These are phyloP conservation scores for Yarrowia galli DNA, from an alignment of 1,139 yeast species.

Conservation along the genomic window DNA sequence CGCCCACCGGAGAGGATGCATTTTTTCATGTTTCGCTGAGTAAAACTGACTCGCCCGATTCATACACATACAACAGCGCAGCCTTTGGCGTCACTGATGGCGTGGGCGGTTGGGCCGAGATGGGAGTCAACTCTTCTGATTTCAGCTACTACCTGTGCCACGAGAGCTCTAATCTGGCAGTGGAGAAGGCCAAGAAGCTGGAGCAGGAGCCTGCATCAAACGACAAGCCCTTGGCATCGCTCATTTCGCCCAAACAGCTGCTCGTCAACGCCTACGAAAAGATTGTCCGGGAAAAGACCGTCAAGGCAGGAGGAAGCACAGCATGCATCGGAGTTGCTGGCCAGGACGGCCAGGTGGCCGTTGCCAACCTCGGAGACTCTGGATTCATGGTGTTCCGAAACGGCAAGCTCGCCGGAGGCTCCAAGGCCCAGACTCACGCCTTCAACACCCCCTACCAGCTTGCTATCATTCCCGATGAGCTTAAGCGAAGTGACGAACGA, in stretches of 20 bases:
- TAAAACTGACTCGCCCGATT: conserved; percentile 52
- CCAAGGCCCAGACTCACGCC: conserved; percentile 81
- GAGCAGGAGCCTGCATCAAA: conserved; percentile 26
- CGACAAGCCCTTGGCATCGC: conserved; percentile 33
- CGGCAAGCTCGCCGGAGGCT: conserved; percentile 66
- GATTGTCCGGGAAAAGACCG: conserved; percentile 62
- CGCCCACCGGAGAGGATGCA: conserved; percentile 82
- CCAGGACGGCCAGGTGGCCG: conserved; percentile 61
- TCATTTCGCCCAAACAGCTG: conserved; percentile 58
- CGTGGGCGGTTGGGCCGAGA: conserved; percentile 96
- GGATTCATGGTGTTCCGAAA: conserved; percentile 89
- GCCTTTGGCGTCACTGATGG: conserved; percentile 96
- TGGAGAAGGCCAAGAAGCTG: conserved; percentile 30
- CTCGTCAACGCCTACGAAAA: conserved; percentile 63
- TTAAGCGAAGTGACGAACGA: conserved; percentile 59
- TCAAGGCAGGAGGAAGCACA: conserved; percentile 94
- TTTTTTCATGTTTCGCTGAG: conserved; percentile 58
- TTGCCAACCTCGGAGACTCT: conserved; percentile 91
- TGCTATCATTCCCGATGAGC: conserved; percentile 77
- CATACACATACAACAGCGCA: conserved; percentile 45
- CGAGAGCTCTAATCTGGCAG: conserved; percentile 39
- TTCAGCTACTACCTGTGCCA: conserved; percentile 51
- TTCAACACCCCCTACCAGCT: conserved; percentile 93
- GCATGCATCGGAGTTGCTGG: conserved; percentile 83
- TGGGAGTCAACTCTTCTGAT: conserved; percentile 79